Evolutionary conservation across 768 basidiomycete species (phyloP).

Genomic region (Ephemerocybe angulata): DNA sequence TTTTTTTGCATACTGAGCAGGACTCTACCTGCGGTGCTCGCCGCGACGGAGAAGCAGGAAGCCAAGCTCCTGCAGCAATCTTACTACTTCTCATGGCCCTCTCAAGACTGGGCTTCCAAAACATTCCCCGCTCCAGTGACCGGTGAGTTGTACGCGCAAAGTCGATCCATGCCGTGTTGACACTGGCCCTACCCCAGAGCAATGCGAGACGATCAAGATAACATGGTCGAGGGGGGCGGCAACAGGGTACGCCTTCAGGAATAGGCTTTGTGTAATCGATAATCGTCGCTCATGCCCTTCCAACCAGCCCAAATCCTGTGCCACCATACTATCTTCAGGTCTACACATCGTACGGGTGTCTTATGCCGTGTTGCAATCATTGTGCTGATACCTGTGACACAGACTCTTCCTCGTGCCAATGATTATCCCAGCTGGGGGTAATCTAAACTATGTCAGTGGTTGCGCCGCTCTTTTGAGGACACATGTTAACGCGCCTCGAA

Average conservation of each 20-base stretch:
- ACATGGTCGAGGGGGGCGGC: slow-evolving; percentile 38
- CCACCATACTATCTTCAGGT: slow-evolving; percentile 60
- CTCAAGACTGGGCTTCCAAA: slow-evolving; percentile 27
- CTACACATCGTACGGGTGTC: slow-evolving; percentile 51
- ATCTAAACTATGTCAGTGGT: slow-evolving; percentile 43
- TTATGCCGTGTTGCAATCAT: neutral
- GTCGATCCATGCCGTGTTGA: neutral
- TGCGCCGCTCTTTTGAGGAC: neutral
- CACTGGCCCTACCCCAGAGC: slow-evolving; percentile 24
- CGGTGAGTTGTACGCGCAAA: slow-evolving; percentile 20
- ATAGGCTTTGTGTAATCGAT: slow-evolving; percentile 1
- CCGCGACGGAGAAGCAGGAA: no score
- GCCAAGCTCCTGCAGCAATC: no score
- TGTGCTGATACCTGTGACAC: neutral
- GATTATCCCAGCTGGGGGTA: slow-evolving; percentile 45
- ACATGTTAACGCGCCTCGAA: neutral
- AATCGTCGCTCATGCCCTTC: slow-evolving; percentile 5
- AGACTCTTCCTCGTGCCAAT: slow-evolving; percentile 52
- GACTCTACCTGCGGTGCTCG: neutral
- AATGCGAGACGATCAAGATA: slow-evolving; percentile 43
- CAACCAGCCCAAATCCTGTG: slow-evolving; percentile 45
- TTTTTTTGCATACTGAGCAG: neutral
- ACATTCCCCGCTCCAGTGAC: slow-evolving; percentile 38
- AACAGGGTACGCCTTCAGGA: slow-evolving; percentile 31
- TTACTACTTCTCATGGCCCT: slow-evolving; percentile 43